Percentiles rank a stretch among this genome's conserved stretches.
phyloP scores from a whole-genome alignment of 2,329 filamentous ascomycete genomes.

The Aspergillus sclerotialis region DNA sequence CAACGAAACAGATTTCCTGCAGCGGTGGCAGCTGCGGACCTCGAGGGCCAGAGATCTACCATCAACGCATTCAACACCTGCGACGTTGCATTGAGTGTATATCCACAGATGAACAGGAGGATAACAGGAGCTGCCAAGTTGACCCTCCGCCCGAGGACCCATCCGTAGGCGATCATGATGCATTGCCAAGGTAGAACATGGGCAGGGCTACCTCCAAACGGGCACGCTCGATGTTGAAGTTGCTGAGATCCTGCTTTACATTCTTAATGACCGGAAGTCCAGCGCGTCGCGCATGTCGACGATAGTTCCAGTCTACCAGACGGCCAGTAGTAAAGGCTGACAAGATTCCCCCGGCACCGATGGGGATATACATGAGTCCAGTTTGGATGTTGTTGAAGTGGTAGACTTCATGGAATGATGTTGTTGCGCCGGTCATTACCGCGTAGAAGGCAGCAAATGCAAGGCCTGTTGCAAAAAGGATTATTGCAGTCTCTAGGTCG shows the following conservation, averaged over 20 bases:
- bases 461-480: conserved; percentile 33
- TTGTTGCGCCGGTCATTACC: conserved; percentile 40
- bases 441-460: conserved; percentile 45
- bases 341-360: conserved; percentile 13
- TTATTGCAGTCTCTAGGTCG: conserved; percentile 28
- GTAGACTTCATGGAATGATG: conserved; percentile 41
- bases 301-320: conserved; percentile 65
- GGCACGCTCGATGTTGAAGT: conserved; percentile 33
- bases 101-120: conserved; percentile 27
- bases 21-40: conserved; percentile 32
- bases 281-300: conserved; percentile 51
- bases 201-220: conserved; percentile 29
- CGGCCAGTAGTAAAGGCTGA: conserved; percentile 41
- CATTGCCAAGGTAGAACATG: conserved; percentile 19
- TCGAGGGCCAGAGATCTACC: conserved; percentile 34
- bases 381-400: conserved; percentile 43
- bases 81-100: conserved; percentile 27
- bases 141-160: conserved; percentile 24
- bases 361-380: conserved; percentile 29
- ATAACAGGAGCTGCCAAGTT: conserved; percentile 27
- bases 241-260: conserved; percentile 18
- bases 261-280: background rate
- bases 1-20: conserved; percentile 37
- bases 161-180: conserved; percentile 28
- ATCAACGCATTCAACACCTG: conserved; percentile 39